Conservation (phyloP, 805 yeast species). For the Ogataea glucozyma region DNA sequence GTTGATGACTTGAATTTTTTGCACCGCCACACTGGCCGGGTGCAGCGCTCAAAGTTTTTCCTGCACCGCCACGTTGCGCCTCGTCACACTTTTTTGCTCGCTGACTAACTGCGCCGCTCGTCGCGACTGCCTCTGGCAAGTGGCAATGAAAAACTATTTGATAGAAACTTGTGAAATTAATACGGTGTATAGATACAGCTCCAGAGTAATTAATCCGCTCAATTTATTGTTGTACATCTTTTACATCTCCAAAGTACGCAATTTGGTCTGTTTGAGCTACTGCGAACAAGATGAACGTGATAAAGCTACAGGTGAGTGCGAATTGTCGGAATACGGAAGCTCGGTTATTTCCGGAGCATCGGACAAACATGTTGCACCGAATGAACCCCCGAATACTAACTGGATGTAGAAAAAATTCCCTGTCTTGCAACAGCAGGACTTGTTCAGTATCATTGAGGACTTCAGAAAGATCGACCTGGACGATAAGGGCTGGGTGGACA, state of each 20-base stretch:
- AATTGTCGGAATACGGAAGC: neutral
- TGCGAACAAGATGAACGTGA: constrained; percentile 54
- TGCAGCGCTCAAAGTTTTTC: too few relatives aligned
- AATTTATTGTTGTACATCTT: too few relatives aligned
- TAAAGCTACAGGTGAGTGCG: constrained; percentile 56
- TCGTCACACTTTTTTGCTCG: too few relatives aligned
- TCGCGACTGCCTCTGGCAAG: too few relatives aligned
- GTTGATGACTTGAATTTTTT: too few relatives aligned
- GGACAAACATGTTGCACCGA: too few relatives aligned
- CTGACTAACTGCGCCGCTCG: too few relatives aligned
- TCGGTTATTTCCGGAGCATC: neutral
- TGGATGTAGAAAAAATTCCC: constrained; percentile 76
- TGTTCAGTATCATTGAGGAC: constrained; percentile 81
- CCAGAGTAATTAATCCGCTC: too few relatives aligned
- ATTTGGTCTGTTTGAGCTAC: too few relatives aligned
- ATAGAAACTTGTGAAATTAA: constrained; percentile 3
- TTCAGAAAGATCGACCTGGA: constrained; percentile 85
- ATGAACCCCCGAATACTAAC: neutral
- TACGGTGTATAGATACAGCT: constrained; percentile 1
- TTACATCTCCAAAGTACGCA: neutral
- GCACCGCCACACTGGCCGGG: too few relatives aligned
- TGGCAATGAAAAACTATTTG: neutral
- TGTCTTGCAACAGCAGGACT: constrained; percentile 77
- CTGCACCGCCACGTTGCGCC: too few relatives aligned
- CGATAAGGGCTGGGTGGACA: constrained; percentile 93